phyloP scores from a whole-genome alignment of 306 rosid species.

The Acacia acuminata region DNA sequence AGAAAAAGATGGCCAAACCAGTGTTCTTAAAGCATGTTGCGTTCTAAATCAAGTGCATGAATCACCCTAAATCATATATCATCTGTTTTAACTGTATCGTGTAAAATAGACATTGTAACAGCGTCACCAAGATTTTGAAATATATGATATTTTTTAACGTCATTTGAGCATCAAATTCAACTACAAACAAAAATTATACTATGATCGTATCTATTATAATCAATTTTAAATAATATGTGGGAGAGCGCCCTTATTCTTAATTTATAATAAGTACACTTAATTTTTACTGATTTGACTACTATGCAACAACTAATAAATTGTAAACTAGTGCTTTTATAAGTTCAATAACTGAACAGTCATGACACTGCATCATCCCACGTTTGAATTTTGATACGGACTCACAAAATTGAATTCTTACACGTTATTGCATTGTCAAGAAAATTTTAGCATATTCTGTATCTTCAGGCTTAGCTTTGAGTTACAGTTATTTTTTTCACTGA shows the following conservation, averaged over 20 bases:
- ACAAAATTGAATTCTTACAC: background rate
- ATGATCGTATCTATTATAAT: background rate
- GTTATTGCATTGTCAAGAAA: slow-evolving; percentile 2
- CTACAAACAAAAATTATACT: background rate
- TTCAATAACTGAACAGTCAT: background rate
- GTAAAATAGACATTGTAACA: background rate
- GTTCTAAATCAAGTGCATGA: background rate
- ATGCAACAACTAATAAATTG: background rate
- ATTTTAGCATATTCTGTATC: background rate
- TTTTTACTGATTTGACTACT: background rate
- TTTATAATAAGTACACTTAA: background rate
- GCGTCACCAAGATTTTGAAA: background rate
- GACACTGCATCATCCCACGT: background rate
- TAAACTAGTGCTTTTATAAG: background rate
- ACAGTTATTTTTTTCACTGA: background rate
- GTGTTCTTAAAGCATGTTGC: background rate
- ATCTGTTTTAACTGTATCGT: background rate
- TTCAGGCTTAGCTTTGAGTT: background rate
- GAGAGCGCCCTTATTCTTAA: background rate
- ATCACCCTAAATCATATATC: background rate
- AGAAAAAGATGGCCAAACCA: background rate
- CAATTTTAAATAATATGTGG: background rate
- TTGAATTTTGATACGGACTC: background rate
- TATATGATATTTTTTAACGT: background rate
- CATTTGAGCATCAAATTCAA: background rate